These are phyloP conservation scores for Hygrophorus pudorinus DNA, from an alignment of 768 basidiomycete genomes.

Conservation along the genomic window DNA sequence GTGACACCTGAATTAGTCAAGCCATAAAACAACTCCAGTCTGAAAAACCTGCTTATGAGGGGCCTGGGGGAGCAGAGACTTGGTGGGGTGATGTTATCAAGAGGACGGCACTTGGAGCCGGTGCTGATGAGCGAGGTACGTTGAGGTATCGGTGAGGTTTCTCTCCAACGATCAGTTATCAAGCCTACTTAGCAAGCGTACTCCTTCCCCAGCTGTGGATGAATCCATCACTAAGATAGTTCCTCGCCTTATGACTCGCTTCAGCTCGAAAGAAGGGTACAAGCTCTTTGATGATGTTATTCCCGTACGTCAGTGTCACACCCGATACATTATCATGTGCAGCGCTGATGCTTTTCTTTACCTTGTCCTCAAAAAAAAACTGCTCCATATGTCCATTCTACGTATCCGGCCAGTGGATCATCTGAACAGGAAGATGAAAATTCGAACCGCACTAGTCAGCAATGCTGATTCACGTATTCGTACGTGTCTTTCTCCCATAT, in stretches of 20 bases:
- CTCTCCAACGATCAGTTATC: neutral
- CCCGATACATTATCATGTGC: neutral
- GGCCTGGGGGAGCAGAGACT: conserved; percentile 32
- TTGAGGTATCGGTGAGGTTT: conserved; percentile 10
- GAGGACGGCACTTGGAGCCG: conserved; percentile 66
- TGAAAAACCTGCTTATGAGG: conserved; percentile 46
- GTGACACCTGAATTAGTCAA: conserved; percentile 11
- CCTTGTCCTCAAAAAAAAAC: neutral
- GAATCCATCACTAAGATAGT: conserved; percentile 46
- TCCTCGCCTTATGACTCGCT: conserved; percentile 48
- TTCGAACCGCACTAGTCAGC: conserved; percentile 54
- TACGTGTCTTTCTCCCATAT: conserved; percentile 42
- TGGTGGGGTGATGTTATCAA: conserved; percentile 81
- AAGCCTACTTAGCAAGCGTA: neutral
- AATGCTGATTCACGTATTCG: conserved; percentile 69
- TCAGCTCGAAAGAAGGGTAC: conserved; percentile 67
- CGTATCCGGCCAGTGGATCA: conserved; percentile 27
- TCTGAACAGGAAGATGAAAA: conserved; percentile 30
- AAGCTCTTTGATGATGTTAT: conserved; percentile 43
- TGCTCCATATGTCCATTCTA: too few relatives aligned
- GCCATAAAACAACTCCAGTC: conserved; percentile 39
- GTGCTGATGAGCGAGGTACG: conserved; percentile 53
- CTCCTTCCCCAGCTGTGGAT: conserved; percentile 36
- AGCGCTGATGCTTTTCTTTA: neutral
- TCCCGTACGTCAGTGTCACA: conserved; percentile 30